Evolutionary conservation across 495 filamentous ascomycete genomes (phyloP), one percentile per base, ranked within the genome.

Genomic region (Penicillium lagena): DNA sequence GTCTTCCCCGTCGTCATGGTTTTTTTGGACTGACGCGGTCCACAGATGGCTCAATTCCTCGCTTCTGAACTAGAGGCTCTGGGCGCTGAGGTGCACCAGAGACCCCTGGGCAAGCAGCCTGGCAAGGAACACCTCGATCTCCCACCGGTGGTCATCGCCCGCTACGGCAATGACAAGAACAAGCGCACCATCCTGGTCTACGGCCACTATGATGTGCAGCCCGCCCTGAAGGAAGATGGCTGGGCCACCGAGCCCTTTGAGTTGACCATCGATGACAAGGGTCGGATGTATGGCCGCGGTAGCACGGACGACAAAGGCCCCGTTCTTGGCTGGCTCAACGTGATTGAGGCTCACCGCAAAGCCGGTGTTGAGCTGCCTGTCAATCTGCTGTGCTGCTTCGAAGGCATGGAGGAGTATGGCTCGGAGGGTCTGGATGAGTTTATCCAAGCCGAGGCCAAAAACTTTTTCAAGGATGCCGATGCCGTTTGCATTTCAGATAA

Each of bases 381-480:
- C 52, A 99, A 99, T 74, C 77, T 99, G 45, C 79, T 99, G 29
- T 96, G 96, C 89, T 99, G 94, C 75, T 99, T 99, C 58, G 94
- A 99, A 70, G 94, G 94, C 35, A 99, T 99, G 94, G 93, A 99
- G 70, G 94, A 99, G 70, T 95, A 95, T 63, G 94, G 94, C 34
- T 95, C 89, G 1, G 94, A 97, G 57, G 94, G 94, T 33, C 77
- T 99, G 34, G 91, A 99, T 49, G 91, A 96, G 35, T 85, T 96
- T 49, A 95, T 99, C 64, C 73, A 85, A 49, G 81, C 76, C 12
- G 94, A 99, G 69, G 85, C 80, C 52, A 88, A 90, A 71, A 81
- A 82, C 43, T 97, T 79, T 75, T 99, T 99, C 71, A 87, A 86
- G 52, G 91, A 95, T 51, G 81, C 89, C 6, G 94, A 99, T 49